These are phyloP conservation scores for Talaromyces sp. DNA, from an alignment of 2,329 filamentous ascomycete species.

Conservation along the genomic window DNA sequence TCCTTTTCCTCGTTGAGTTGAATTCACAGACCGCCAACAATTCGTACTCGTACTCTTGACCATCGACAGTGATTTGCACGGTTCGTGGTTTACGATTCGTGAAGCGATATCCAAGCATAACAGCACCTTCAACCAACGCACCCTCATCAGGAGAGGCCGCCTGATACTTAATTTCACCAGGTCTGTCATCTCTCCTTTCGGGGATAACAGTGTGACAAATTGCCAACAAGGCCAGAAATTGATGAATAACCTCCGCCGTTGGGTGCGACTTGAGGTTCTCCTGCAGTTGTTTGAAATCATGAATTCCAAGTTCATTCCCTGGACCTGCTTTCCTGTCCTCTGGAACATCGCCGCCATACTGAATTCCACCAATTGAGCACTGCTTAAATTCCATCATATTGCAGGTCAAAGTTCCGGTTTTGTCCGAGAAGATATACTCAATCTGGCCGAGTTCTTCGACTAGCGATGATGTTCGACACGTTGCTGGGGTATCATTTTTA, in stretches of 20 bases:
- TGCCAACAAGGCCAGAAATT: slow-evolving; percentile 81
- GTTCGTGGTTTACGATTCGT: slow-evolving; percentile 82
- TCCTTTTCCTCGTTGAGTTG: slow-evolving; percentile 94
- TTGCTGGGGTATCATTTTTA: slow-evolving; percentile 89
- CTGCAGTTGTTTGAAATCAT: slow-evolving; percentile 74
- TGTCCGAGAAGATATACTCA: slow-evolving; percentile 97
- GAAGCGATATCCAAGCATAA: slow-evolving; percentile 82
- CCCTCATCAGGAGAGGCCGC: slow-evolving; percentile 96
- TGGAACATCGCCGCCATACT: slow-evolving; percentile 87
- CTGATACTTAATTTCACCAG: slow-evolving; percentile 88
- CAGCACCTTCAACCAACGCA: slow-evolving; percentile 89
- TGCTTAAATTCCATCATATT: slow-evolving; percentile 99
- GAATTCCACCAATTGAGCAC: slow-evolving; percentile 85
- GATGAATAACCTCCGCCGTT: slow-evolving; percentile 62
- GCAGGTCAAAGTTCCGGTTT: slow-evolving; percentile 95
- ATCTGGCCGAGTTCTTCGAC: slow-evolving; percentile 98
- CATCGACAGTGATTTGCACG: slow-evolving; percentile 76
- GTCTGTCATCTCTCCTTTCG: slow-evolving; percentile 73
- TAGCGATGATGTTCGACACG: slow-evolving; percentile 90
- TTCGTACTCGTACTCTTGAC: slow-evolving; percentile 75
- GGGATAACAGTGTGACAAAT: slow-evolving; percentile 98
- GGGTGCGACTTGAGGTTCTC: slow-evolving; percentile 64
- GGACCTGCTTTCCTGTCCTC: slow-evolving; percentile 81
- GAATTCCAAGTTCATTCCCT: slow-evolving; percentile 67
- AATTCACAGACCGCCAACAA: slow-evolving; percentile 97